Base-by-base conservation (phyloP, 306 rosid species). In the Corylus heterophylla region DNA sequence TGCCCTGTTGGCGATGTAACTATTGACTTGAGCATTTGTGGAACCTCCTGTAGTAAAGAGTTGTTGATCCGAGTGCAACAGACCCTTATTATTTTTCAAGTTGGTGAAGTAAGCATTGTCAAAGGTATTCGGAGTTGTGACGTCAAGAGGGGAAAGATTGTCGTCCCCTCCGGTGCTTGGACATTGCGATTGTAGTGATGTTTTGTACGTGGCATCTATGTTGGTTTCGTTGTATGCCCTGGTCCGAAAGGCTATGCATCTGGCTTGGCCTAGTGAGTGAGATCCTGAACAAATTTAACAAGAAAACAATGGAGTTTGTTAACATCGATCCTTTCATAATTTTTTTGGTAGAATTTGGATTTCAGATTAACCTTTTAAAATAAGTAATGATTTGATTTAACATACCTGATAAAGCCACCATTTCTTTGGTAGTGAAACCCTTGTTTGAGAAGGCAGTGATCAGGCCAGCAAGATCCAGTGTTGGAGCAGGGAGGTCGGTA, bases 391-490 rank as follows among this genome's bases (percentile, higher is more conserved):
- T 0, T 22, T 31, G 35, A 5, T 42, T 42, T 42, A 8, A 45
- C 9, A 7, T 56, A 85, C 91, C 91, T 52, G 89, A 88, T 20
- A 88, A 51, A 54, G 88, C 83, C 58, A 87, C 93, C 78, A 87
- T 44, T 76, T 89, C 88, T 73, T 54, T 0, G 0, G 50, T 1
- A 2, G 66, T n/a, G 74, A 89, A 84, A 47, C 75, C 70, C 72
- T 89, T 89, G 50, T 78, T 84, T 3, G 62, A 13, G 37, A 87
- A 89, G 51, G 84, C 83, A 39, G 83, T 8, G 35, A 54, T 59
- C 47, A 89, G 91, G 27, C 7, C 83, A 52, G 14, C n/a, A 2
- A 87, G 88, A 83, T 87, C 47, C 47, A 70, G 51, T 62, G 35
- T 47, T 2, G 93, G 93, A 22, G 73, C 69, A 22, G 93, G 93